A percentile compares a stretch with the other conserved stretches of the same genome.
Evolutionary conservation across 2,329 filamentous ascomycete genomes (phyloP).

Genomic region (Arthrinium phaeospermum): DNA sequence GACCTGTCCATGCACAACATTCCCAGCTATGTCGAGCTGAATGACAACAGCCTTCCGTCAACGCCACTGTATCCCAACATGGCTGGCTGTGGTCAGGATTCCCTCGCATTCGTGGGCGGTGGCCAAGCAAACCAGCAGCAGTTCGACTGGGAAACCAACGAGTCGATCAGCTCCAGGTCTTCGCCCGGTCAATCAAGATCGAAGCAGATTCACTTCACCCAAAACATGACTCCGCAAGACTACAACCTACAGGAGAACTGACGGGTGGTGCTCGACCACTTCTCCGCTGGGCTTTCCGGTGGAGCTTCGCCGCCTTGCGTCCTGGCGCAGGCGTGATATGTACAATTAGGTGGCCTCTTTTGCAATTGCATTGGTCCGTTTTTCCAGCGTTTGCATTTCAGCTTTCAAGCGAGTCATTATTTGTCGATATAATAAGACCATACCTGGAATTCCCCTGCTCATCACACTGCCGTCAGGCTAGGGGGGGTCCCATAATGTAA

Average conservation of each 20-base stretch:
- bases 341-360: slow-evolving; percentile 15
- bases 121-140: slow-evolving; percentile 49
- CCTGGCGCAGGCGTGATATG: slow-evolving; percentile 13
- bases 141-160: slow-evolving; percentile 56
- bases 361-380: slow-evolving; percentile 17
- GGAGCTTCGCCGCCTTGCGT: slow-evolving; percentile 2
- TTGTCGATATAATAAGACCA: slow-evolving; percentile 15
- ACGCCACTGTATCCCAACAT: slow-evolving; percentile 53
- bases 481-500: slow-evolving; percentile 12
- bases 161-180: slow-evolving; percentile 45
- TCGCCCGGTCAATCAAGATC: slow-evolving; percentile 45
- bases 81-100: slow-evolving; percentile 48
- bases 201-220: slow-evolving; percentile 53
- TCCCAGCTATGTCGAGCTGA: slow-evolving; percentile 52
- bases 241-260: slow-evolving; percentile 37
- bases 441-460: slow-evolving; percentile 12
- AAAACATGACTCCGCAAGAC: slow-evolving; percentile 51
- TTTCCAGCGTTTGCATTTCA: slow-evolving; percentile 17
- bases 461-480: slow-evolving; percentile 6
- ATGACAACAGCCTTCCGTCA: slow-evolving; percentile 51
- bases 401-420: slow-evolving; percentile 13
- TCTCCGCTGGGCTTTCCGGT: neutral
- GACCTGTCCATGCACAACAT: slow-evolving; percentile 49
- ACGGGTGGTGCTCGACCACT: neutral
- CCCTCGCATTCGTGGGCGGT: neutral